These are phyloP conservation scores for Morella rubra DNA, from an alignment of 306 rosid genomes.

Conservation along the genomic window DNA sequence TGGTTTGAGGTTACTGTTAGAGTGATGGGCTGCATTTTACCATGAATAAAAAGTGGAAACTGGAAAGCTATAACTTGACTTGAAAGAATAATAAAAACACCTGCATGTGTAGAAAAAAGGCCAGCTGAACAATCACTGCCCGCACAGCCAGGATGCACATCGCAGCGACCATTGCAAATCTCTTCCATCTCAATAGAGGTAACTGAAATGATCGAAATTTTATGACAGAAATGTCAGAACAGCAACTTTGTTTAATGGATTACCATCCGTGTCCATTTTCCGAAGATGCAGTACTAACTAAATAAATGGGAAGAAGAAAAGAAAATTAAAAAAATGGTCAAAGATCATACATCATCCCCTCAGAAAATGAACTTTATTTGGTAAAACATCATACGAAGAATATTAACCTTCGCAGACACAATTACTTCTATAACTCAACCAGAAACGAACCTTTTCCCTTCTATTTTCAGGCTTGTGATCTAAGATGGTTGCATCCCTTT, in stretches of 20 bases:
- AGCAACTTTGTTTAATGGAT: background rate
- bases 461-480: background rate
- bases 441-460: background rate
- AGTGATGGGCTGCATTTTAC: background rate
- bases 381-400: background rate
- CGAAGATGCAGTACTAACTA: background rate
- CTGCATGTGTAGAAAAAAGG: constrained; percentile 96
- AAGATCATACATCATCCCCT: background rate
- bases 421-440: background rate
- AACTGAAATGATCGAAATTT: constrained; percentile 43
- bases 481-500: background rate
- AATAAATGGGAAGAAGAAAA: background rate
- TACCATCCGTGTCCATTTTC: background rate
- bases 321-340: background rate
- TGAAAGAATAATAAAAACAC: constrained; percentile 31
- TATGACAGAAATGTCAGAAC: constrained; percentile 15
- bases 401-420: background rate
- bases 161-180: constrained; percentile 87
- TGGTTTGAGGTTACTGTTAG: background rate
- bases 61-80: background rate
- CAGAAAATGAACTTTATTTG: background rate
- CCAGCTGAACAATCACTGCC: constrained; percentile 94
- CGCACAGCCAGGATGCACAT: constrained; percentile 96
- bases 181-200: constrained; percentile 93
- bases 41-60: background rate